These are phyloP conservation scores for Thielaviopsis ethacetica DNA, from an alignment of 2,329 filamentous ascomycete species.

Conservation along the genomic window DNA sequence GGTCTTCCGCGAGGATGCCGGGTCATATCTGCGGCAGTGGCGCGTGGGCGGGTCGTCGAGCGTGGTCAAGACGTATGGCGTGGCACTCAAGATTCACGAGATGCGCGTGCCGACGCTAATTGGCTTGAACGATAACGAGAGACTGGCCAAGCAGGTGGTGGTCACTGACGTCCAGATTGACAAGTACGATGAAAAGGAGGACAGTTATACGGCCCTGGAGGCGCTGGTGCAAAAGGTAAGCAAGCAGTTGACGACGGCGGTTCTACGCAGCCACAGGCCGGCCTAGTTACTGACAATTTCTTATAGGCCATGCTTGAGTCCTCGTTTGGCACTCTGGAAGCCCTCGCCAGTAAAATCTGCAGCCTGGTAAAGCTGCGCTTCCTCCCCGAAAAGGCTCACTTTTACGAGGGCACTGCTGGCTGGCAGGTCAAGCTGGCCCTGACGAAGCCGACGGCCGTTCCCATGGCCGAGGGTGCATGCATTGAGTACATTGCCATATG, in stretches of 20 bases:
- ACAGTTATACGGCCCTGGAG: conserved; percentile 42
- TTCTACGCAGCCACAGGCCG: not conserved
- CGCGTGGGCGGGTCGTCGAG: conserved; percentile 11
- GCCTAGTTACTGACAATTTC: not conserved
- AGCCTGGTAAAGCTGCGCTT: conserved; percentile 29
- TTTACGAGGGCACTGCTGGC: conserved; percentile 15
- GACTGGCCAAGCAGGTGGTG: conserved; percentile 48
- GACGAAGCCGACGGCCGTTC: conserved; percentile 59
- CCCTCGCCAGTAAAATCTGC: conserved; percentile 34
- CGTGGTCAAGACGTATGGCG: conserved; percentile 16
- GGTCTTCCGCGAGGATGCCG: conserved; percentile 21
- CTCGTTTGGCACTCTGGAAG: conserved; percentile 46
- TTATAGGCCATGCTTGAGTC: conserved; percentile 36
- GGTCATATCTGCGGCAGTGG: not conserved
- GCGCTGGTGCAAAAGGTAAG: conserved; percentile 34
- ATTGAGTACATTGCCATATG: conserved; percentile 30
- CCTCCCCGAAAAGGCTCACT: not conserved
- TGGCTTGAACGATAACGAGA: conserved; percentile 58
- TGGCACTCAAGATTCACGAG: conserved; percentile 33
- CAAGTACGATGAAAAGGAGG: conserved; percentile 25
- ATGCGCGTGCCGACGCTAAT: conserved; percentile 51
- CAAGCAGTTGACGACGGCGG: not conserved
- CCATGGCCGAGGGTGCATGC: conserved; percentile 52
- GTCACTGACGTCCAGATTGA: conserved; percentile 48
- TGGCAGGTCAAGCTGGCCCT: conserved; percentile 44